phyloP scores from a whole-genome alignment of 164 flowering plant genomes.

The Nelumbo lutea region DNA sequence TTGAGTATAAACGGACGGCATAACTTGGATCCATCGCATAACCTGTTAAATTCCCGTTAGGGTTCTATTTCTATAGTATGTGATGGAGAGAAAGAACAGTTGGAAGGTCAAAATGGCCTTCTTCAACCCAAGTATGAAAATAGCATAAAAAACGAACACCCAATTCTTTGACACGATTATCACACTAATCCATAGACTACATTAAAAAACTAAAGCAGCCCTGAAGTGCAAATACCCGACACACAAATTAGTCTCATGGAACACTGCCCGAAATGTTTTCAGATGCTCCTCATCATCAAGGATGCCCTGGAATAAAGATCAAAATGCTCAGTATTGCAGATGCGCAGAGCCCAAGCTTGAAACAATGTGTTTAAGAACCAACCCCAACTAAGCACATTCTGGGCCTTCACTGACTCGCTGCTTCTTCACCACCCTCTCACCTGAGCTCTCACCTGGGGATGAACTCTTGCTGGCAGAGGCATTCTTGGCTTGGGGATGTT shows the following conservation, averaged over 20 bases:
- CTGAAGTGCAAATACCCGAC: not conserved
- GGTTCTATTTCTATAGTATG: no score
- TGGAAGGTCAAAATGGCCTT: no score
- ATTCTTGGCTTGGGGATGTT: conserved; percentile 37
- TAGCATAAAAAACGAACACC: no score
- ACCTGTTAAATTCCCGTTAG: no score
- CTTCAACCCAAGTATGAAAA: no score
- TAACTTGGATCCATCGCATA: no score
- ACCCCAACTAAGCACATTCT: conserved; percentile 33
- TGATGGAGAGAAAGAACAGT: no score
- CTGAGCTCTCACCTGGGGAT: conserved; percentile 40
- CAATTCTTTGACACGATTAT: no score
- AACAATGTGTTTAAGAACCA: conserved; percentile 18
- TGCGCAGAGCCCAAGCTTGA: conserved; percentile 35
- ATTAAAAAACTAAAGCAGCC: not conserved
- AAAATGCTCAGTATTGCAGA: conserved; percentile 33
- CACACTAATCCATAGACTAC: not conserved
- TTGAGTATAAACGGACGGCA: no score
- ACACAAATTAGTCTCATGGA: conserved; percentile 13
- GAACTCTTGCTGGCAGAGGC: conserved; percentile 59
- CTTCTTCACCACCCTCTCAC: conserved; percentile 48
- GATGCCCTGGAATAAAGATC: conserved; percentile 28
- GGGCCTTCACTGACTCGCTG: conserved; percentile 28
- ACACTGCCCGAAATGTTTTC: conserved; percentile 25
- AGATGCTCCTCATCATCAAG: conserved; percentile 25